Conservation (phyloP, 2,329 filamentous ascomycete species). For the Botrytis byssoidea region DNA sequence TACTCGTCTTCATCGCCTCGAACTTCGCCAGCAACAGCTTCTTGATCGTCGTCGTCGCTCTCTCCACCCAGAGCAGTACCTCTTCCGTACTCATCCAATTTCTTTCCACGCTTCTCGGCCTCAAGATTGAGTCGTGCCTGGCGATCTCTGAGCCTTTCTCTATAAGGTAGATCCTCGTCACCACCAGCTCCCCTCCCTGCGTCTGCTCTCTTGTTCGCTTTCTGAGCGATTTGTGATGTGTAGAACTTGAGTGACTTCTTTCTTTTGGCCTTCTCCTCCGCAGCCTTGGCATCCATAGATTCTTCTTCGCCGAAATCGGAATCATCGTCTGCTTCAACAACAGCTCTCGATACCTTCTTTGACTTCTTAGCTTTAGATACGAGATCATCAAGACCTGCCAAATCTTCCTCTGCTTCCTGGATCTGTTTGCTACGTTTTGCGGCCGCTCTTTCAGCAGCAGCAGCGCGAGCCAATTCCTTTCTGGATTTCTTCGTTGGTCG, state of each 20-base stretch:
- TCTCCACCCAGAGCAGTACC: slow-evolving; percentile 63
- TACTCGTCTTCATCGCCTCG: slow-evolving; percentile 64
- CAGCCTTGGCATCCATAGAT: slow-evolving; percentile 70
- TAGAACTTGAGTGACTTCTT: slow-evolving; percentile 97
- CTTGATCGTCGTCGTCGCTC: slow-evolving; percentile 40
- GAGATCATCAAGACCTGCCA: slow-evolving; percentile 40
- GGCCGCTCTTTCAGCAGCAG: slow-evolving; percentile 40
- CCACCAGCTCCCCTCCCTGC: slow-evolving; percentile 74
- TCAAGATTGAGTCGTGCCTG: slow-evolving; percentile 85
- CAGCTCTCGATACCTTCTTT: slow-evolving; percentile 42
- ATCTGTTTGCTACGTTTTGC: slow-evolving; percentile 38
- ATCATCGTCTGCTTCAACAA: slow-evolving; percentile 63
- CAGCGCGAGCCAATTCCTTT: slow-evolving; percentile 42
- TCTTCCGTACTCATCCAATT: slow-evolving; percentile 59
- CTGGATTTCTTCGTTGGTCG: slow-evolving; percentile 29
- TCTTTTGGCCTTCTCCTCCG: slow-evolving; percentile 81
- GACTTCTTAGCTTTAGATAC: slow-evolving; percentile 31
- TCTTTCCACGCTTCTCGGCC: slow-evolving; percentile 77
- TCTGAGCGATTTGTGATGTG: slow-evolving; percentile 95
- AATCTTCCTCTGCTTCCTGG: slow-evolving; percentile 45
- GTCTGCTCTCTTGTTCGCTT: slow-evolving; percentile 78
- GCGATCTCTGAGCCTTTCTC: slow-evolving; percentile 82
- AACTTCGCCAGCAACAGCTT: slow-evolving; percentile 45
- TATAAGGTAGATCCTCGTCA: slow-evolving; percentile 80
- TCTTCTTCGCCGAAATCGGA: slow-evolving; percentile 96